These are phyloP conservation scores for Fusarium sp. DNA, from an alignment of 2,329 filamentous ascomycete genomes.

Conservation along the genomic window DNA sequence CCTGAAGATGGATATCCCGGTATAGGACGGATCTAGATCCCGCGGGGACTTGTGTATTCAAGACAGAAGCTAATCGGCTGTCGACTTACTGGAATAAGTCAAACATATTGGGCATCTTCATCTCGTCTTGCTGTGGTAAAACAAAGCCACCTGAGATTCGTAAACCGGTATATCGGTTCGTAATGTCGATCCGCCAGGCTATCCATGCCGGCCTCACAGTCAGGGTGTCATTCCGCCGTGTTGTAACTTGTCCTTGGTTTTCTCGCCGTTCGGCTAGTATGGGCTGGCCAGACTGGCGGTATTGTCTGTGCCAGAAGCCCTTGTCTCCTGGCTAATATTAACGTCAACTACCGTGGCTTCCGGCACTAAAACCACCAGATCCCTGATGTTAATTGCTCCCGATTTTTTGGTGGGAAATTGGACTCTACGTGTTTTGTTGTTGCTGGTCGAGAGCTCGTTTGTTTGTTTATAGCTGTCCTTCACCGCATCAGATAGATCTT, in stretches of 20 bases:
- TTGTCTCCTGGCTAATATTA: slow-evolving; percentile 19
- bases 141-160: slow-evolving; percentile 8
- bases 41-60: slow-evolving; percentile 6
- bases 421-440: neutral
- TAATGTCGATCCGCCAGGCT: slow-evolving; percentile 23
- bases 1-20: neutral
- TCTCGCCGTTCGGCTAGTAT: slow-evolving; percentile 17
- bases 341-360: slow-evolving; percentile 32
- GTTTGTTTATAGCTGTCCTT: neutral
- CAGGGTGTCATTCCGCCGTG: slow-evolving; percentile 29
- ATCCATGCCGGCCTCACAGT: slow-evolving; percentile 30
- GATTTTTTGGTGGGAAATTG: slow-evolving; percentile 13
- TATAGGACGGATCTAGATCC: slow-evolving; percentile 17
- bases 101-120: slow-evolving; percentile 20
- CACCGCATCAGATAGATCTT: slow-evolving; percentile 8
- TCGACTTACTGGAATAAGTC: slow-evolving; percentile 20
- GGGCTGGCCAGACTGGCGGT: slow-evolving; percentile 31
- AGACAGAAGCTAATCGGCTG: slow-evolving; percentile 8
- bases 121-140: slow-evolving; percentile 9
- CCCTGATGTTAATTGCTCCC: neutral
- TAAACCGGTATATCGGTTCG: slow-evolving; percentile 4
- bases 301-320: slow-evolving; percentile 12
- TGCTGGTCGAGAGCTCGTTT: neutral
- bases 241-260: slow-evolving; percentile 24
- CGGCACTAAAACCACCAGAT: slow-evolving; percentile 9